These are phyloP conservation scores for Leccinum boreale DNA, from an alignment of 768 basidiomycete genomes.

Conservation along the genomic window DNA sequence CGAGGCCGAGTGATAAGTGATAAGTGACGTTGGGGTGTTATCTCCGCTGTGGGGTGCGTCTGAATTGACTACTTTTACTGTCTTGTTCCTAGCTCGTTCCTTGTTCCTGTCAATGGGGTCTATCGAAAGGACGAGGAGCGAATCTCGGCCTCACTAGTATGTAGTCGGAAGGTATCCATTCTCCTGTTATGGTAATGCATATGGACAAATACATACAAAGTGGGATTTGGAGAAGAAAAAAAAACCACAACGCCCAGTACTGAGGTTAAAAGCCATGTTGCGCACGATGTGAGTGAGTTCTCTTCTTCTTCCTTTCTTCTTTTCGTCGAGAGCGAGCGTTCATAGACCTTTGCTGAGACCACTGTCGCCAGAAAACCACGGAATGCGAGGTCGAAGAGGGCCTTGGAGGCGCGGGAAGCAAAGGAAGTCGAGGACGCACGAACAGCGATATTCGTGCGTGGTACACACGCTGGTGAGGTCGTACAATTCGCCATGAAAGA, in stretches of 20 bases:
- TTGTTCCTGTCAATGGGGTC: background rate
- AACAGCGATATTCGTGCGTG: conserved; percentile 86
- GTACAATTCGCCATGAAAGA: conserved; percentile 85
- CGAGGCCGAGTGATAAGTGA: background rate
- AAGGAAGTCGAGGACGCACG: conserved; percentile 89
- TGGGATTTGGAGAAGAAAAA: background rate
- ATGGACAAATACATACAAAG: background rate
- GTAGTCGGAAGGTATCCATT: too few relatives aligned
- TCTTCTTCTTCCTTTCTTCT: background rate
- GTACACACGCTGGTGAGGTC: conserved; percentile 80
- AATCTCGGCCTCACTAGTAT: background rate
- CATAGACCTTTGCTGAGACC: background rate
- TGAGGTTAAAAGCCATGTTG: conserved; percentile 16
- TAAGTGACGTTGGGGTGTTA: background rate
- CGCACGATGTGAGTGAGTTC: conserved; percentile 28
- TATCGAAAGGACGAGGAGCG: background rate
- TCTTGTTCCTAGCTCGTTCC: background rate
- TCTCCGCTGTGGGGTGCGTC: background rate
- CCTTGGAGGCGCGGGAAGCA: conserved; percentile 77
- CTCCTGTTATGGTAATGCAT: background rate
- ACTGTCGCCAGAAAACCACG: conserved; percentile 70
- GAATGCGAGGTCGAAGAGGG: conserved; percentile 94
- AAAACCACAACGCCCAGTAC: background rate
- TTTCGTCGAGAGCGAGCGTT: background rate
- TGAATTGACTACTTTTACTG: background rate